phyloP scores from a whole-genome alignment of 2,329 filamentous ascomycete species.

The Lecanoromycetidae sp. region DNA sequence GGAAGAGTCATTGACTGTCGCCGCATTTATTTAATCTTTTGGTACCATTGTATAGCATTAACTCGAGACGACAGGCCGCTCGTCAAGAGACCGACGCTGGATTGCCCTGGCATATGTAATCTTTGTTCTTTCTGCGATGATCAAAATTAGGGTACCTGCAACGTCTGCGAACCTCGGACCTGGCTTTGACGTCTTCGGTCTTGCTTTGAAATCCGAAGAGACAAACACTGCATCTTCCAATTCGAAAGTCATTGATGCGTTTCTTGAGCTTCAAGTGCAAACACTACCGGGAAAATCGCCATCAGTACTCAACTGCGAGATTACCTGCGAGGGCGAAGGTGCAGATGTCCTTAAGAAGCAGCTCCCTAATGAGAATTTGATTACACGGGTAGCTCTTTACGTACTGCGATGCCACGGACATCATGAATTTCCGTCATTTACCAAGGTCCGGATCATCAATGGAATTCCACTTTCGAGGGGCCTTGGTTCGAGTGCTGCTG shows the following conservation, averaged over 20 bases:
- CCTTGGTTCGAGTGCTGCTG: conserved; percentile 87
- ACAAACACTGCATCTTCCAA: not conserved
- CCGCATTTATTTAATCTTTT: no score
- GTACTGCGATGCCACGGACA: conserved; percentile 86
- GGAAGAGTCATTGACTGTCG: no score
- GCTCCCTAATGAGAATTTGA: conserved; percentile 78
- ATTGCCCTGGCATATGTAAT: no score
- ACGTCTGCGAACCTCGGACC: conserved; percentile 9
- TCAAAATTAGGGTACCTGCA: not conserved
- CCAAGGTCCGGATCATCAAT: conserved; percentile 89
- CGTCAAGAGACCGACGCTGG: no score
- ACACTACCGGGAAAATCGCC: conserved; percentile 50
- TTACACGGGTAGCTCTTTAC: conserved; percentile 88
- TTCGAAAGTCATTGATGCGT: conserved; percentile 26
- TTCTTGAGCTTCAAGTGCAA: conserved; percentile 78
- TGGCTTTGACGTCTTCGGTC: conserved; percentile 37
- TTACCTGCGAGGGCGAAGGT: conserved; percentile 81
- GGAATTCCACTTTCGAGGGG: conserved; percentile 87
- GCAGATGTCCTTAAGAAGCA: conserved; percentile 62
- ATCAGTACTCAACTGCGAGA: conserved; percentile 62
- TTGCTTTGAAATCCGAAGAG: conserved; percentile 66
- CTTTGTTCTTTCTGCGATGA: no score
- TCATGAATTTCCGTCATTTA: conserved; percentile 70
- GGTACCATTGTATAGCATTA: no score
- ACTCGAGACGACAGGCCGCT: no score